Evolutionary conservation across 2,329 filamentous ascomycete species (phyloP).

Genomic region (Emericellopsis atlantica): DNA sequence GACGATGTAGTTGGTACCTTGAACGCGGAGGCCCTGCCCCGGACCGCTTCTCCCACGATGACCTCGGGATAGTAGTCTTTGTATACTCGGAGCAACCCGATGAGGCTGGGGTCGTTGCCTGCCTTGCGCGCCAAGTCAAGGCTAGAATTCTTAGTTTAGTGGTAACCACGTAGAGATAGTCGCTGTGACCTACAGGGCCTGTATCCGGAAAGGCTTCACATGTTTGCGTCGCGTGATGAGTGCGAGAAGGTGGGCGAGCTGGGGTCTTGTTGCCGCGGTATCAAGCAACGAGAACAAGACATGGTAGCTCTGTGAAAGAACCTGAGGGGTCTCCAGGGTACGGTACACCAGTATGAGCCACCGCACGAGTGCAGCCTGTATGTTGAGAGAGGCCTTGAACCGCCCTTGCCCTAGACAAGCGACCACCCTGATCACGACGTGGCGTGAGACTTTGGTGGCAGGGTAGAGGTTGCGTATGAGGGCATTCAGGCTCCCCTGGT

Average conservation of each 20-base stretch:
- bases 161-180: too few species aligned
- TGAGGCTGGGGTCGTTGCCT: constrained; percentile 61
- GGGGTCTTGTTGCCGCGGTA: constrained; percentile 57
- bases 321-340: constrained; percentile 47
- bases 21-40: constrained; percentile 48
- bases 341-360: constrained; percentile 74
- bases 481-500: constrained; percentile 59
- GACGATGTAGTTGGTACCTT: constrained; percentile 25
- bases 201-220: constrained; percentile 73
- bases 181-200: constrained; percentile 45
- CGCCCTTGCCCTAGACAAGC: constrained; percentile 67
- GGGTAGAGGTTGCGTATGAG: constrained; percentile 70
- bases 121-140: constrained; percentile 44
- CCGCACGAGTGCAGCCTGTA: constrained; percentile 59
- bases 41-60: constrained; percentile 57
- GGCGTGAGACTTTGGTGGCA: constrained; percentile 44
- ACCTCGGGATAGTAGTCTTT: constrained; percentile 89
- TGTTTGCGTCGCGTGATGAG: constrained; percentile 70
- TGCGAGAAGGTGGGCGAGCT: constrained; percentile 66
- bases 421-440: constrained; percentile 52
- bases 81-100: constrained; percentile 67
- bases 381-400: constrained; percentile 57
- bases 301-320: constrained; percentile 58
- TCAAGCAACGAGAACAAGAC: constrained; percentile 74
- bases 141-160: constrained; percentile 17